Evolutionary conservation across 352 stramenopile species (phyloP), one percentile per base, ranked within the genome.

Genomic region (Pythium dissimile): DNA sequence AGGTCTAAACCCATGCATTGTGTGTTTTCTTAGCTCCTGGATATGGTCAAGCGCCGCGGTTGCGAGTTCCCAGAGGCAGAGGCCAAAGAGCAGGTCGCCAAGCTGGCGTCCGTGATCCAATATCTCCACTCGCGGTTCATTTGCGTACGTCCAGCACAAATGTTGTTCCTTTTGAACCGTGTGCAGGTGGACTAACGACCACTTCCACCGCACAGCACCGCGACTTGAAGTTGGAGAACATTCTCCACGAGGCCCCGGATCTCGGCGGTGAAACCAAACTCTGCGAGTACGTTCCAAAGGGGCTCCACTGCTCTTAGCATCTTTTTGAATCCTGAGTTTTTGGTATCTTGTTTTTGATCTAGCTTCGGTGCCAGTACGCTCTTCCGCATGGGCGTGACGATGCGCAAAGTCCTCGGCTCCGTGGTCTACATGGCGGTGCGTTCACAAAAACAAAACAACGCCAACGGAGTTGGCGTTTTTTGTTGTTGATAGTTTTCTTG

Each of bases 381-480:
- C 9, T 93, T 90, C 50, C 80, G 79, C 27, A 77, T 84, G 64
- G 80, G 80, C 6, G 77, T 86, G 26, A 74, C 76, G n/a, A 91
- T 93, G 83, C 77, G 76, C 26, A 88, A 87, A 45, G 67, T 93
- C 6, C 67, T 93, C 21, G 83, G 83, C 28, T 91, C 83, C 1
- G 77, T 93, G 3, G 77, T 90, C 1, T 93, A 93, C 67, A 93
- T 91, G 83, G 83, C 83, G 52, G 82, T 92, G 69, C 18, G 78
- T 72, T 21, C 4, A 13, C 23, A n/a, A n/a, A n/a, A n/a, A n/a
- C n/a, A n/a, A n/a, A n/a, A n/a, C n/a, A n/a, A n/a, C n/a, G n/a
- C n/a, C n/a, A n/a, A n/a, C n/a, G n/a, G n/a, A n/a, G n/a, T n/a
- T n/a, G n/a, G n/a, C n/a, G n/a, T n/a, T n/a, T n/a, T n/a, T n/a